Base-by-base conservation (phyloP, 139 green algal species). In the Eudorina sp. region DNA sequence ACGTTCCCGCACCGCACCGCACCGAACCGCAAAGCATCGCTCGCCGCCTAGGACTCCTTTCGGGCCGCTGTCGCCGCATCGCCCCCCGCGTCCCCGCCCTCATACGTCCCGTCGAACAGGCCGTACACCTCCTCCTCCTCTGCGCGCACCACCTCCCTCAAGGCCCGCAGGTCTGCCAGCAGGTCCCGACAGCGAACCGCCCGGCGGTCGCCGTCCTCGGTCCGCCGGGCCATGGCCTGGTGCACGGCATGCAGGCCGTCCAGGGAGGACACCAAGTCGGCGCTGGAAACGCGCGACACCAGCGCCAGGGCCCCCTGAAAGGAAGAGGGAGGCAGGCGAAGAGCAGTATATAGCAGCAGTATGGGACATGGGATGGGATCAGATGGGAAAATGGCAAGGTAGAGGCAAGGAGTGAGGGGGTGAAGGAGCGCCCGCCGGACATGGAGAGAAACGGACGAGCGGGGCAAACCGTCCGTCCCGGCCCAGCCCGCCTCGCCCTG, bases 171-270 rank as follows among this genome's bases (percentile, higher is more conserved):
- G 40, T 86, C 80, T 21, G 29, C 80, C 60, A 64, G 43, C 80
- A 78, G 80, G 62, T 13, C 2, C n/a, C 8, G 9, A 5, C n/a
- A 60, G n/a, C 70, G 62, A 25, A 29, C 58, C 62, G 46, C 55
- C 75, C 55, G 41, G 0, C 40, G 53, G 31, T n/a, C 55, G 5
- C 75, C 85, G 40, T 90, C 75, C 74, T 34, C 58, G 36, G 78
- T 41, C 62, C 74, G 83, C 31, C 55, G 60, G 34, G 58, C 74
- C 85, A 90, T 31, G 13, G 69, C 79, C 85, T 85, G 84, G 75
- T 85, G 60, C 72, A 79, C n/a, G 31, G n/a, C 29, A 45, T 89
- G 51, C 45, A 89, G 84, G 31, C 34, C 21, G 31, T 74, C 78
- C 78, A 85, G 78, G 34, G 43, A 55, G 6, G 66, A 60, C 0